phyloP scores from a whole-genome alignment of 441 rosid species.

The Viola pubescens region DNA sequence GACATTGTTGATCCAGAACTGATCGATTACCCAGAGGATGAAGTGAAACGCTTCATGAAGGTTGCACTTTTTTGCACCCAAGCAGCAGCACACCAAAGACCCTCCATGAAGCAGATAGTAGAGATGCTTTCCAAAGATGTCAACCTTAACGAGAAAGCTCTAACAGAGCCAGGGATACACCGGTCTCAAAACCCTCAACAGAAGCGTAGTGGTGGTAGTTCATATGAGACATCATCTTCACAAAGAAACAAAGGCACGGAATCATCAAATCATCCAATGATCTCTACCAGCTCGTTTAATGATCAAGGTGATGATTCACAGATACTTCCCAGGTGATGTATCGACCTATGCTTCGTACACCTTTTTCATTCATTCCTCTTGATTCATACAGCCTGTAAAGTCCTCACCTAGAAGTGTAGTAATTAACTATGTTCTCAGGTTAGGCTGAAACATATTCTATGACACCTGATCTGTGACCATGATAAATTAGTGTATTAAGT shows the following conservation, averaged over 20 bases:
- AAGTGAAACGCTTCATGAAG: conserved; percentile 57
- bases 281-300: conserved; percentile 17
- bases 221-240: conserved; percentile 44
- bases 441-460: too few species aligned
- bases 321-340: conserved; percentile 60
- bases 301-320: conserved; percentile 31
- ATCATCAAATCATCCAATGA: conserved; percentile 21
- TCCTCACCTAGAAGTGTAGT: too few species aligned
- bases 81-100: conserved; percentile 60
- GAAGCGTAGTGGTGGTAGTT: conserved; percentile 19
- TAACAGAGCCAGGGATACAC: conserved; percentile 66
- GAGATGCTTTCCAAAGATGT: conserved; percentile 77
- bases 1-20: conserved; percentile 74
- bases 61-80: conserved; percentile 90
- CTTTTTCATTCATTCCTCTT: too few species aligned
- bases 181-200: conserved; percentile 22
- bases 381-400: too few species aligned
- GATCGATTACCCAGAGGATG: conserved; percentile 45
- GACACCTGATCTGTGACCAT: too few species aligned
- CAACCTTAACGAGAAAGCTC: conserved; percentile 49
- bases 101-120: conserved; percentile 77
- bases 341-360: too few species aligned
- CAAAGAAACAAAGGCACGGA: conserved; percentile 40
- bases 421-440: too few species aligned
- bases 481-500: too few species aligned